These are phyloP conservation scores for Botrytis sinoallii DNA, from an alignment of 2,329 filamentous ascomycete genomes.

Conservation along the genomic window DNA sequence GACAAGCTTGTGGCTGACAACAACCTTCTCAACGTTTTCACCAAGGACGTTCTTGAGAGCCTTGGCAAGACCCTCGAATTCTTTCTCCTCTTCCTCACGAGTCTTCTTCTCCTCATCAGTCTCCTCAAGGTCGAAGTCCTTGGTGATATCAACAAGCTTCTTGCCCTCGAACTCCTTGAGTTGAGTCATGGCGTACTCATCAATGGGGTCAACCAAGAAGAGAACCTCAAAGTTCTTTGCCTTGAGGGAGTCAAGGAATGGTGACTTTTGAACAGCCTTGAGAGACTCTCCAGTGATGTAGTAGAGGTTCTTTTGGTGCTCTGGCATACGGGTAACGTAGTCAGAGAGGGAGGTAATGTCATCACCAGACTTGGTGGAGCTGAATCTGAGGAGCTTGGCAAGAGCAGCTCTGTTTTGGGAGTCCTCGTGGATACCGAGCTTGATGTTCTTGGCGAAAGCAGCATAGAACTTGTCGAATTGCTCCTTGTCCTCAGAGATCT, in stretches of 20 bases:
- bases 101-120: slow-evolving; percentile 97
- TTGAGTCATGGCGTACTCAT: slow-evolving; percentile 41
- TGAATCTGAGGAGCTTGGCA: slow-evolving; percentile 98
- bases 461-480: slow-evolving; percentile 99
- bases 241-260: slow-evolving; percentile 98
- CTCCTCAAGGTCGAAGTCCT: slow-evolving; percentile 99
- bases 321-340: slow-evolving; percentile 98
- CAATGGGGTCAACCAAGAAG: slow-evolving; percentile 97
- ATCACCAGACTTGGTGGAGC: slow-evolving; percentile 97
- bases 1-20: slow-evolving; percentile 95
- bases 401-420: slow-evolving; percentile 90
- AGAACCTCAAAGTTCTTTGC: slow-evolving; percentile 99
- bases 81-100: slow-evolving; percentile 97
- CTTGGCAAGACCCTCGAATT: slow-evolving; percentile 93
- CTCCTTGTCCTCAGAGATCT: slow-evolving; percentile 99
- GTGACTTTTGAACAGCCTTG: slow-evolving; percentile 96
- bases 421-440: slow-evolving; percentile 99
- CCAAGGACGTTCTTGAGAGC: slow-evolving; percentile 98
- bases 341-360: slow-evolving; percentile 92
- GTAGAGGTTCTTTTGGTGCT: slow-evolving; percentile 99
- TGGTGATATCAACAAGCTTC: slow-evolving; percentile 99
- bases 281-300: slow-evolving; percentile 99
- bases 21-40: slow-evolving; percentile 99
- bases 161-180: slow-evolving; percentile 98
- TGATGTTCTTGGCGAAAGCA: slow-evolving; percentile 99